These are phyloP conservation scores for Solanum paucissectum DNA, from an alignment of 257 asterid genomes.

Conservation along the genomic window DNA sequence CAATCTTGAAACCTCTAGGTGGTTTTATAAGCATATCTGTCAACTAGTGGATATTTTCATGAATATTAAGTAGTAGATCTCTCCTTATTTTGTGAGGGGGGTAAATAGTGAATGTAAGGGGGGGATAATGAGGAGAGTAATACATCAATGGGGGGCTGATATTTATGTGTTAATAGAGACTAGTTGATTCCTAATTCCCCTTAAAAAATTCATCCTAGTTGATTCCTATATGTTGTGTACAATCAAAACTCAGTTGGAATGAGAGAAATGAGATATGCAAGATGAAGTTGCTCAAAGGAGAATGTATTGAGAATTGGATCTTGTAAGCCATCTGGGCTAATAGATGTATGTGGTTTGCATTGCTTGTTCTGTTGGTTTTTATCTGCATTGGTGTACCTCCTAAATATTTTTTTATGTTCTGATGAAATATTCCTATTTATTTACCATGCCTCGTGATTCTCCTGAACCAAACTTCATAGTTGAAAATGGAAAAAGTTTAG, in stretches of 20 bases:
- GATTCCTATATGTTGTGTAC: background rate
- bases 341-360: background rate
- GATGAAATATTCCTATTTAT: background rate
- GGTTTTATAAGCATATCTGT: background rate
- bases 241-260: background rate
- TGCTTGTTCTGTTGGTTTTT: background rate
- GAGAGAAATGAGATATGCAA: background rate
- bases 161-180: background rate
- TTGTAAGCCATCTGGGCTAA: background rate
- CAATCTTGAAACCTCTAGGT: background rate
- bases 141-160: background rate
- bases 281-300: background rate
- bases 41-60: background rate
- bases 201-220: background rate
- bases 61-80: background rate
- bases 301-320: background rate
- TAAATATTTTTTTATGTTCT: background rate
- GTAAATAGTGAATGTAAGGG: background rate
- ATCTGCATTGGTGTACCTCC: background rate
- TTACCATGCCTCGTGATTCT: background rate
- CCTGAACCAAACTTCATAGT: background rate
- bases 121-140: background rate
- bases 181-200: background rate
- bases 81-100: background rate
- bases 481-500: background rate